Evolutionary conservation across 1,284 basidiomycete species (phyloP), one percentile per base, ranked within the genome.

Genomic region (Ustilago xerochloae): DNA sequence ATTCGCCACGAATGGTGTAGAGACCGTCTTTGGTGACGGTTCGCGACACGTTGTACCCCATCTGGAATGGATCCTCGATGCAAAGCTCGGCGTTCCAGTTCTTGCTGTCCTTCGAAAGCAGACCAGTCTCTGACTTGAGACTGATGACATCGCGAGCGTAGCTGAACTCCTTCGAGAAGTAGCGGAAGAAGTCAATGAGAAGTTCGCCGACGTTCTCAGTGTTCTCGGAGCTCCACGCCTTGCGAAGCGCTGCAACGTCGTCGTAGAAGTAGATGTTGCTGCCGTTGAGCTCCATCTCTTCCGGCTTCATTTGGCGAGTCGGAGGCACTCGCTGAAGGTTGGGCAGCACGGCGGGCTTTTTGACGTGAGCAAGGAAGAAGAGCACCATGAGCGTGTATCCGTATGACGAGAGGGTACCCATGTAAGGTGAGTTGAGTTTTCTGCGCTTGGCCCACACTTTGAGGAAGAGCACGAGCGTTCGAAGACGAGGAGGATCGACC

Each of bases 401-500:
- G 85, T 99, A 99, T 51, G 94, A 97, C 46, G 93, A 96, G 48
- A 99, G 87, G 1, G 96, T 98, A 64, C 96, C 96, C 80, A 93
- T 91, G 86, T 97, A 99, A 18, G 96, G 94, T 62, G 94, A 97
- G 85, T 99, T 97, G 86, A 99, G 97, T 89, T 97, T 95, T 86
- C 93, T 89, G 84, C 95, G 89, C 87, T 99, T 99, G 81, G 93
- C 93, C 96, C 96, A 99, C 32, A 99, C 94, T 88, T 99, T 99
- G 83, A 99, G 89, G 86, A 99, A 98, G 60, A 99, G 88, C 45
- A 99, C 96, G 85, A 99, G 88, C 0, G 94, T 95, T 71, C 95
- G 89, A 58, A 99, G 91, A 75, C 96, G 90, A 35, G 92, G 91
- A 15, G 95, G 94, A 86, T 99, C 96, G 78, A 98, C 91, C 88